phyloP scores from a whole-genome alignment of 2,329 filamentous ascomycete species.

The Aspergillus aculeatus region DNA sequence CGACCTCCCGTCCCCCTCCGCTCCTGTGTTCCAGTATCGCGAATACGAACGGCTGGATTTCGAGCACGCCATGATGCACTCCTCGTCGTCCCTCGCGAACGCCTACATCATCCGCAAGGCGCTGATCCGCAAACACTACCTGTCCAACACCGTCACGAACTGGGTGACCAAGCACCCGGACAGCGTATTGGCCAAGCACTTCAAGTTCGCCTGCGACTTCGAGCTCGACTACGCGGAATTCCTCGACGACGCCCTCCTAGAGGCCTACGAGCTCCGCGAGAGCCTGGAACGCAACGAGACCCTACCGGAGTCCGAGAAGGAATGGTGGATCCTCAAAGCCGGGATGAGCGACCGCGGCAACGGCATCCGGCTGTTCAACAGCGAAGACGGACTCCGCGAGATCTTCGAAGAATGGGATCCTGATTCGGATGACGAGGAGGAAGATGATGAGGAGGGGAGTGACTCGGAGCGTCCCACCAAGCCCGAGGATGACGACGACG shows the following conservation, averaged over 20 bases:
- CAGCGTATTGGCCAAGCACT: conserved; percentile 66
- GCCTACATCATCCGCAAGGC: conserved; percentile 96
- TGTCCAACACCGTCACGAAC: conserved; percentile 76
- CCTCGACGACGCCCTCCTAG: conserved; percentile 85
- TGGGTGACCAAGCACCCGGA: conserved; percentile 82
- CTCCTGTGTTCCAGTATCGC: conserved; percentile 70
- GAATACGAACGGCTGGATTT: conserved; percentile 89
- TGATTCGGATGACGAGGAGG: conserved; percentile 50
- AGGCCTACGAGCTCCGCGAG: conserved; percentile 82
- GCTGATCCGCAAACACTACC: conserved; percentile 91
- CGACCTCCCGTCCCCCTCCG: conserved; percentile 47
- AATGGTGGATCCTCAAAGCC: conserved; percentile 99
- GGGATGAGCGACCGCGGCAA: conserved; percentile 97
- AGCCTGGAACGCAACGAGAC: conserved; percentile 69
- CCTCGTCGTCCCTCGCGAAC: conserved; percentile 69
- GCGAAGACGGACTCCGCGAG: conserved; percentile 74
- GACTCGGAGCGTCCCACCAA: conserved; percentile 40
- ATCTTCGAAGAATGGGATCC: conserved; percentile 94
- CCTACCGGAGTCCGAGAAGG: conserved; percentile 60
- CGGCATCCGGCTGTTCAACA: conserved; percentile 85
- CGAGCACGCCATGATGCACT: conserved; percentile 64
- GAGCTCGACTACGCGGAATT: conserved; percentile 98
- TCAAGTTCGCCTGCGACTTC: conserved; percentile 79
- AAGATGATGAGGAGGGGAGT: conserved; percentile 40
- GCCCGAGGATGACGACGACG: conserved; percentile 30